Base-by-base conservation (phyloP, 164 flowering plant species). In the Magnolia officinalis region DNA sequence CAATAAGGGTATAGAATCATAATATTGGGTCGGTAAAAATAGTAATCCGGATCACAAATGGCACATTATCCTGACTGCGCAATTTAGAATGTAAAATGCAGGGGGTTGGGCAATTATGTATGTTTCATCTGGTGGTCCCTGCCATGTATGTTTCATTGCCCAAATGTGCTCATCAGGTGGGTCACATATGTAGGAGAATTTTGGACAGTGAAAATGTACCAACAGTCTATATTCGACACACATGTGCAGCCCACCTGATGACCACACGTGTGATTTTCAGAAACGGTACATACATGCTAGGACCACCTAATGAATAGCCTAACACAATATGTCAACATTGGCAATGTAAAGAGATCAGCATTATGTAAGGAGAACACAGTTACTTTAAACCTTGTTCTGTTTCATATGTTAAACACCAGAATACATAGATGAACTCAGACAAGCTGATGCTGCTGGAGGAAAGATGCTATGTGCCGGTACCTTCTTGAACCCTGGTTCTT, bases 401-500 rank as follows among this genome's bases (percentile, higher is more conserved):
- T 75, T 68, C 63, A 51, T 50, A 51, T 23, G 67, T 59, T 77
- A 72, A 66, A 59, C 70, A 58, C 21, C 90, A 90, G 98, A 89
- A 45, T 95, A 95, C 76, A 83, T 93, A 71, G 78, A 85, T 70
- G 86, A 88, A 74, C 89, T 95, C 18, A 76, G 90, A 31, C 84
- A 90, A 78, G 97, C 93, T 5, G 94, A 93, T 82, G 87, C 73
- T 86, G 80, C 75, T 66, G 93, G 95, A 20, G 91, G 87, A 2
- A 92, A 86, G 79, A 76, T 20, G 71, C 10, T 96, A 2, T 89
- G 94, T 80, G 50, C 82, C 4, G 98, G 97, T 7, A 95, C 98
- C 63, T 86, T 90, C 78, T 74, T 95, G 78, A 95, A 91, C 79
- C 95, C 95, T 20, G 95, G 97, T 19, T 92, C 99, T 29, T 92